phyloP scores from a whole-genome alignment of 228 moss, liverwort and hornwort genomes.

The Sphagnum fallax region DNA sequence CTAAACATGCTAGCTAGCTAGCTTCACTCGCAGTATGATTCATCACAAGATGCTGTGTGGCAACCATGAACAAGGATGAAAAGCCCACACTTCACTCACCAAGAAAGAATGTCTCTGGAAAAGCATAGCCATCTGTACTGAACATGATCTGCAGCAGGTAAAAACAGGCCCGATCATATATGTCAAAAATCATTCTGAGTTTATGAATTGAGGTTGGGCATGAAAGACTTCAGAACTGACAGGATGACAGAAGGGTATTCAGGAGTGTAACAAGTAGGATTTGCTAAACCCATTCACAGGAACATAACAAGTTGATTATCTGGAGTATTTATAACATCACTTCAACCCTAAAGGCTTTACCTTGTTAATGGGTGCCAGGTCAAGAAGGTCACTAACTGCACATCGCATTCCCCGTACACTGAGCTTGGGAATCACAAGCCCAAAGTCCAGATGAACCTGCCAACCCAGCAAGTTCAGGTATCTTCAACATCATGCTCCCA shows the following conservation, averaged over 20 bases:
- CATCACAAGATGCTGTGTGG: neutral
- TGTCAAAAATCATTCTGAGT: no score
- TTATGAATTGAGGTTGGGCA: no score
- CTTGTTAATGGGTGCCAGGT: constrained; percentile 91
- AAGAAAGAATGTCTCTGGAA: constrained; percentile 85
- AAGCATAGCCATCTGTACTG: constrained; percentile 92
- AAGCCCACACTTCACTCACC: constrained; percentile 27
- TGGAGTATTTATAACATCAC: no score
- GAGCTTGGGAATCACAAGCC: constrained; percentile 90
- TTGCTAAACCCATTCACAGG: no score
- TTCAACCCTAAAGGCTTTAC: constrained; percentile 12
- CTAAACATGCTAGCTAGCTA: neutral
- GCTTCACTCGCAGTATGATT: neutral
- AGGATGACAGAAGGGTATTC: no score
- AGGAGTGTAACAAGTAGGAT: no score
- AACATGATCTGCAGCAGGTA: constrained; percentile 75
- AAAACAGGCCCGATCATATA: neutral
- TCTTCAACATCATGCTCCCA: no score
- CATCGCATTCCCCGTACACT: constrained; percentile 87
- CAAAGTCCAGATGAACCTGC: constrained; percentile 86
- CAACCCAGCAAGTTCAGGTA: neutral
- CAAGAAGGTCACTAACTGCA: constrained; percentile 76
- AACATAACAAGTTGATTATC: no score
- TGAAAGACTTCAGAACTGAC: no score
- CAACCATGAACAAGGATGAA: neutral